These are phyloP conservation scores for Gremmenia infestans DNA, from an alignment of 2,329 filamentous ascomycete genomes.

Conservation along the genomic window DNA sequence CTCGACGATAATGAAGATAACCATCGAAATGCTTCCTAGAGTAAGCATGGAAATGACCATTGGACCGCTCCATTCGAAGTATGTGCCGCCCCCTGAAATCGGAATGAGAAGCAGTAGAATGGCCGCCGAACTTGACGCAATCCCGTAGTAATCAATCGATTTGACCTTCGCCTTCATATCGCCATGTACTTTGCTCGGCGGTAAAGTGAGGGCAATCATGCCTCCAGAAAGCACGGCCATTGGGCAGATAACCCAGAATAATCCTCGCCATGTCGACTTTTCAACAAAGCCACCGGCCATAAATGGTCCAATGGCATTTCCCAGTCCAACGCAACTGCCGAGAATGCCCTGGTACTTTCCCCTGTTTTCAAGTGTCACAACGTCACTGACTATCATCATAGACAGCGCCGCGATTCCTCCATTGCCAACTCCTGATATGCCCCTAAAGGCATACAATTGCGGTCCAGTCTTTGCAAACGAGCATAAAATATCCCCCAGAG, in stretches of 20 bases:
- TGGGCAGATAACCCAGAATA: conserved; percentile 49
- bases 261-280: conserved; percentile 37
- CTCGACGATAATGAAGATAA: conserved; percentile 49
- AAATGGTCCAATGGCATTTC: conserved; percentile 41
- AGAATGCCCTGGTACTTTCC: conserved; percentile 48
- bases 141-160: conserved; percentile 56
- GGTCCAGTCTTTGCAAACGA: conserved; percentile 49
- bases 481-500: conserved; percentile 54
- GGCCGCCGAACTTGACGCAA: conserved; percentile 48
- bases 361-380: conserved; percentile 53
- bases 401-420: conserved; percentile 55
- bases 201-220: conserved; percentile 43
- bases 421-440: conserved; percentile 54
- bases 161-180: conserved; percentile 42
- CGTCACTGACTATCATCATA: conserved; percentile 58
- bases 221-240: conserved; percentile 42
- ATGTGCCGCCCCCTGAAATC: conserved; percentile 54
- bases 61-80: conserved; percentile 51
- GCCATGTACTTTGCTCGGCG: conserved; percentile 46
- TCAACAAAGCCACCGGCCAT: conserved; percentile 38
- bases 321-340: conserved; percentile 37
- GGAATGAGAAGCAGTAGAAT: conserved; percentile 59
- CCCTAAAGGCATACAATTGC: conserved; percentile 58
- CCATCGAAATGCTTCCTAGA: conserved; percentile 41
- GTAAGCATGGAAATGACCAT: conserved; percentile 56